Conservation (phyloP, 2,329 filamentous ascomycete genomes). For the Aspergillus ibericus region DNA sequence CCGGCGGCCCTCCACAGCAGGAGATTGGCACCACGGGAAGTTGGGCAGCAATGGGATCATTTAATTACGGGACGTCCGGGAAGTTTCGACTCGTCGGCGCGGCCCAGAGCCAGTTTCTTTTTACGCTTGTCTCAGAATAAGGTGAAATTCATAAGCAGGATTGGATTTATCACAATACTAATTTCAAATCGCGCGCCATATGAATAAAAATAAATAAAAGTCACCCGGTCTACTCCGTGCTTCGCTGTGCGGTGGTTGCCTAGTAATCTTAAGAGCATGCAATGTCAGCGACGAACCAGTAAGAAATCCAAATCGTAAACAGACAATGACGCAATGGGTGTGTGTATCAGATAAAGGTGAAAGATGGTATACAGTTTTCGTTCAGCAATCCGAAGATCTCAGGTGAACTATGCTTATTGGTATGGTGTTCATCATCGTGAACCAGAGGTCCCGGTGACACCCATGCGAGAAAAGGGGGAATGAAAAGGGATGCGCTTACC, state of each 20-base stretch:
- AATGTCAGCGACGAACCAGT: slow-evolving; percentile 1
- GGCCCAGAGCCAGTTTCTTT: slow-evolving; percentile 2
- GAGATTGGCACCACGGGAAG: slow-evolving; percentile 16
- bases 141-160: background rate
- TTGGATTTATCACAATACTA: background rate
- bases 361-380: slow-evolving; percentile 44
- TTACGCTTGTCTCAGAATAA: slow-evolving; percentile 6
- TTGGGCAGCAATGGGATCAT: slow-evolving; percentile 38
- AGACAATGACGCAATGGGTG: slow-evolving; percentile 13
- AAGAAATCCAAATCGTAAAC: background rate
- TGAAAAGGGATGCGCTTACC: slow-evolving; percentile 21
- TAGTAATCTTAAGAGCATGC: background rate
- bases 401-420: slow-evolving; percentile 46
- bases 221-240: background rate
- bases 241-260: background rate
- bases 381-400: slow-evolving; percentile 43
- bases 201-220: background rate
- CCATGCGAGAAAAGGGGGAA: slow-evolving; percentile 6
- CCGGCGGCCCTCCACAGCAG: background rate
- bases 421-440: slow-evolving; percentile 40
- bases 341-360: slow-evolving; percentile 34
- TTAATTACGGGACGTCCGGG: slow-evolving; percentile 13
- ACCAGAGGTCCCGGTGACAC: slow-evolving; percentile 2
- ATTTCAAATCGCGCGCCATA: background rate
- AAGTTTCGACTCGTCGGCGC: slow-evolving; percentile 8